Base-by-base conservation (phyloP, 352 stramenopile genomes). In the Phytophthora chlamydospora region DNA sequence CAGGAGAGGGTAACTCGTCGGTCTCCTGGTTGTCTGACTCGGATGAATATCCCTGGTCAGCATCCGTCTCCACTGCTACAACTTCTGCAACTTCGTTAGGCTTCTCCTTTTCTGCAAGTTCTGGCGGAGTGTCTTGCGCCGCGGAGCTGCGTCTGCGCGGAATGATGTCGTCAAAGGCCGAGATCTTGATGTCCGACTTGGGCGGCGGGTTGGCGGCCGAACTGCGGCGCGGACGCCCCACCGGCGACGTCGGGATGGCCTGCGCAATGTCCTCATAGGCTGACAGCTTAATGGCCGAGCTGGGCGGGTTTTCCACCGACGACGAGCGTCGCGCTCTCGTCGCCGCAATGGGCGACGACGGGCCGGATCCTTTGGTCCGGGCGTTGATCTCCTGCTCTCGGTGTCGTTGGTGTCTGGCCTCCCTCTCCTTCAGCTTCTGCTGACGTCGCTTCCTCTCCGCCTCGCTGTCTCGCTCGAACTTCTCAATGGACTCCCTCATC, bases 101-200 rank as follows among this genome's bases (percentile, higher is more conserved):
- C n/a, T 43, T n/a, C 35, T 55, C 31, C 8, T 35, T 35, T 8
- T 55, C n/a, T 19, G n/a, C 16, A 10, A 33, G n/a, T 14, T 62
- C 57, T 9, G 32, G 17, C 27, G n/a, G 27, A 4, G 62, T 55
- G 6, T 73, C 46, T 12, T 75, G 52, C 3, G 55, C 72, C 2
- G 42, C 47, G 1, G 62, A 64, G 36, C 46, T 66, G 4, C 68
- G 59, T 24, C 71, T 71, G 43, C 62, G 62, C 6, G 67, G 54
- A 4, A 73, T 39, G 2, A 72, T 40, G 8, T 75, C 51, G n/a
- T 80, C 62, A 24, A 83, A 82, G 2, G 75, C 75, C 1, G 71
- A 73, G 17, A 76, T 57, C 36, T 86, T 63, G 36, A 86, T 86
- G 39, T 76, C 71, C 40, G 76, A 86, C 45, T 73, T 76, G 1